Evolutionary conservation across 1,139 yeast species (phyloP).

Genomic region (Hansenula lynferdii): DNA sequence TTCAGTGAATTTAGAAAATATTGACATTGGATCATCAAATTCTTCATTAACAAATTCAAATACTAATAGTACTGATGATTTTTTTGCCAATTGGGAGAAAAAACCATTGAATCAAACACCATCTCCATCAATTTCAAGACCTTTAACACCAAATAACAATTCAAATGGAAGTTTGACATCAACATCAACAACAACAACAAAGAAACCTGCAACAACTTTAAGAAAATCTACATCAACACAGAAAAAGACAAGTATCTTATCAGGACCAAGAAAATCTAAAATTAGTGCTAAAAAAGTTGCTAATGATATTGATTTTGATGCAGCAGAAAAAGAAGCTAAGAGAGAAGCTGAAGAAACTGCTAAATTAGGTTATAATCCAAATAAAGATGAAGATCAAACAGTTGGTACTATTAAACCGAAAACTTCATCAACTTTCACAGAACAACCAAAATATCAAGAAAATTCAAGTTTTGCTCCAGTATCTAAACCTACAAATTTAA

Average conservation of each 20-base stretch:
- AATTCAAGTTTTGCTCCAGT: background rate
- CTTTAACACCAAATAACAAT: slow-evolving; percentile 23
- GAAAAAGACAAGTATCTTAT: slow-evolving; percentile 21
- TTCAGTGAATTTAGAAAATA: slow-evolving; percentile 55
- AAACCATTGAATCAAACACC: slow-evolving; percentile 21
- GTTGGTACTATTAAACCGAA: slow-evolving; percentile 16
- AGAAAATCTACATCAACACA: slow-evolving; percentile 22
- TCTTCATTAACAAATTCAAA: slow-evolving; percentile 30
- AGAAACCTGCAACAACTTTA: slow-evolving; percentile 14
- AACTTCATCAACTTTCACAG: slow-evolving; percentile 12
- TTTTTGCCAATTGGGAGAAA: slow-evolving; percentile 88
- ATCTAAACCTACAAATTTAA: slow-evolving; percentile 2
- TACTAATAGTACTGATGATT: slow-evolving; percentile 61
- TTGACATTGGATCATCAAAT: slow-evolving; percentile 33
- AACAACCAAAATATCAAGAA: slow-evolving; percentile 12
- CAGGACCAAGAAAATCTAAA: slow-evolving; percentile 43
- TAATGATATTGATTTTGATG: slow-evolving; percentile 84
- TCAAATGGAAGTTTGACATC: slow-evolving; percentile 14
- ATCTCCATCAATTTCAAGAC: slow-evolving; percentile 29
- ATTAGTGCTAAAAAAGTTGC: slow-evolving; percentile 45
- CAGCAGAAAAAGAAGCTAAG: slow-evolving; percentile 81
- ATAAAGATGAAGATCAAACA: slow-evolving; percentile 28
- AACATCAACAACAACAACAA: slow-evolving; percentile 22
- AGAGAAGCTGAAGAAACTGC: slow-evolving; percentile 72
- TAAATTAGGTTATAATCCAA: slow-evolving; percentile 68